Evolutionary conservation across 345 rosid genomes (phyloP).

Genomic region (Stellera chamaejasme): DNA sequence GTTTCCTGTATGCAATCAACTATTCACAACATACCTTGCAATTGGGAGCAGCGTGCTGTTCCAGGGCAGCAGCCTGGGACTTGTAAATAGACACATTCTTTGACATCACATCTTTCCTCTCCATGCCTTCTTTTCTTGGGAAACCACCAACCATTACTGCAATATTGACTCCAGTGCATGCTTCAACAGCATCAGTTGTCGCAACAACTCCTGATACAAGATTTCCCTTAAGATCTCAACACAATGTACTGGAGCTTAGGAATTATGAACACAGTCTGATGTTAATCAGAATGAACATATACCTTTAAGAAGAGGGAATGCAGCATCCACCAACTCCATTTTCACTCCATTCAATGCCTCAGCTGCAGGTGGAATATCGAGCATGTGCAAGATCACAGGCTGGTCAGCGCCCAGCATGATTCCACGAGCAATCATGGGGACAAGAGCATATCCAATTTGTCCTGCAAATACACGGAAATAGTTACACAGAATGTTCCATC

Average conservation of each 20-base stretch:
- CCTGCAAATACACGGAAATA: constrained; percentile 38
- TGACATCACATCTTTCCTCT: constrained; percentile 97
- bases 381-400: constrained; percentile 99
- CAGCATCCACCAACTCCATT: constrained; percentile 98
- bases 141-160: constrained; percentile 99
- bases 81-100: constrained; percentile 96
- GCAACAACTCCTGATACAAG: constrained; percentile 80
- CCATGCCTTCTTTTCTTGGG: constrained; percentile 99
- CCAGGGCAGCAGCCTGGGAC: constrained; percentile 94
- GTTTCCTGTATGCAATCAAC: neutral
- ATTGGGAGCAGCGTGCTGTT: constrained; percentile 83
- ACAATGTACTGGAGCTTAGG: too few species aligned
- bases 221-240: neutral
- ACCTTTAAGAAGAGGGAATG: constrained; percentile 98
- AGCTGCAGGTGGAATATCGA: constrained; percentile 95
- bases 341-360: constrained; percentile 96
- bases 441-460: constrained; percentile 99
- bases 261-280: too few species aligned
- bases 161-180: constrained; percentile 81
- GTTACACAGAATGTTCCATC: neutral
- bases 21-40: constrained; percentile 68
- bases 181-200: constrained; percentile 91
- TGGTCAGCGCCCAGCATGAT: constrained; percentile 96
- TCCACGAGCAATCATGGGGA: constrained; percentile 98
- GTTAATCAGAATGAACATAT: neutral